Evolutionary conservation across 495 filamentous ascomycete genomes (phyloP), one percentile per base, ranked within the genome.

Genomic region (Terfezia claveryi): DNA sequence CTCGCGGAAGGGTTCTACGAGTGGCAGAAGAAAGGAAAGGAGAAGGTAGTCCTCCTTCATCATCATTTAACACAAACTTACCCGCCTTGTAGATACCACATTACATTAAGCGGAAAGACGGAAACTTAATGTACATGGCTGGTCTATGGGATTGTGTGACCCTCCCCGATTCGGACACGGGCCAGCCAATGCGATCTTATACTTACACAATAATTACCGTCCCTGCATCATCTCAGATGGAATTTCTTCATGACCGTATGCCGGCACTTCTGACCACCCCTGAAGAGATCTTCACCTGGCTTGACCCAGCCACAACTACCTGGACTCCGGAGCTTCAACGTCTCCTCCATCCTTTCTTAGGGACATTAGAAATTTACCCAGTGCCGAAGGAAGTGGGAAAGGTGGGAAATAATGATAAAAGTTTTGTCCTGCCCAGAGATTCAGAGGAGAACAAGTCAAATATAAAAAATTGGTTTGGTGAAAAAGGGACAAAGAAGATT

Each of bases 171-270:
- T 32, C 27, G 4, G 27, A 32, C 2, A 32, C 27, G 7, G 80
- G 81, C 32, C 6, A 73, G 2, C 73, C 81, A 9, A 79, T 83
- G 56, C 80, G 79, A 64, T 67, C 78, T 8, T 94, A 86, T 61
- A 87, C 83, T 0, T 98, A 91, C 65, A 87, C 91, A 0, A 74
- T 98, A 59, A 87, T 96, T 61, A 98, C 91, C 4, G 95, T 89
- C 4, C 72, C 80, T 23, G 81, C 85, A 16, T 89, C 85, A 54
- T 70, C 78, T 38, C 82, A 87, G 62, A 66, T 96, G 20, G 76
- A 72, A 17, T 95, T 93, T 59, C 68, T 98, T 27, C 91, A 98
- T 59, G 83, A 93, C 55, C 77, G 91, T 16, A 98, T 98, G 91
- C 91, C 91, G 0, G 91, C 91, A 0, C 87, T 98, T 16, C 62